These are phyloP conservation scores for Saposhnikovia divaricata DNA, from an alignment of 129 eudicot species.

Conservation along the genomic window DNA sequence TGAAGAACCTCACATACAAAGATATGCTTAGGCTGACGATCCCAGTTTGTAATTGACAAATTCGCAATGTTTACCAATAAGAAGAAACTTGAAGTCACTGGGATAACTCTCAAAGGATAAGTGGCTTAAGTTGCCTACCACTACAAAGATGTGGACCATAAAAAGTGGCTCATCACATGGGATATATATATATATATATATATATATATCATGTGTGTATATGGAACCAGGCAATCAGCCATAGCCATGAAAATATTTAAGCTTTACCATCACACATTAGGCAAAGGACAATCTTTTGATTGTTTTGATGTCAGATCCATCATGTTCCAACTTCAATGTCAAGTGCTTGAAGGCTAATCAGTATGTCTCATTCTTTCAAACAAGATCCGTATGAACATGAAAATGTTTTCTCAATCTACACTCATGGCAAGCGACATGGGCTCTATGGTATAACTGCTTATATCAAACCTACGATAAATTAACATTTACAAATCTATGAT, in stretches of 20 bases:
- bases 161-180: conserved; percentile 6
- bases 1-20: neutral
- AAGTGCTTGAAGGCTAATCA: neutral
- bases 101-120: neutral
- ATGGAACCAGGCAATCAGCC: neutral
- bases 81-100: neutral
- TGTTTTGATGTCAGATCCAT: neutral
- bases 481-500: neutral
- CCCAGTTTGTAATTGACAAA: neutral
- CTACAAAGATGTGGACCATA: conserved; percentile 16
- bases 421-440: neutral
- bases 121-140: conserved; percentile 7
- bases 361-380: neutral
- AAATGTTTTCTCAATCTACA: neutral
- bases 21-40: neutral
- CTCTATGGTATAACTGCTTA: neutral
- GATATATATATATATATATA: neutral
- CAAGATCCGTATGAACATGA: conserved; percentile 3
- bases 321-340: neutral
- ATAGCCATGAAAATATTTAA: neutral
- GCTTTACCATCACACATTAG: neutral
- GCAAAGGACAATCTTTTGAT: conserved; percentile 4
- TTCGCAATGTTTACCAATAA: neutral
- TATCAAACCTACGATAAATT: neutral
- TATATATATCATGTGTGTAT: neutral